A percentile compares a stretch with the other conserved stretches of the same genome.
These are phyloP conservation scores for Phytophthora ramorum DNA, from an alignment of 352 stramenopile genomes.

Conservation along the genomic window DNA sequence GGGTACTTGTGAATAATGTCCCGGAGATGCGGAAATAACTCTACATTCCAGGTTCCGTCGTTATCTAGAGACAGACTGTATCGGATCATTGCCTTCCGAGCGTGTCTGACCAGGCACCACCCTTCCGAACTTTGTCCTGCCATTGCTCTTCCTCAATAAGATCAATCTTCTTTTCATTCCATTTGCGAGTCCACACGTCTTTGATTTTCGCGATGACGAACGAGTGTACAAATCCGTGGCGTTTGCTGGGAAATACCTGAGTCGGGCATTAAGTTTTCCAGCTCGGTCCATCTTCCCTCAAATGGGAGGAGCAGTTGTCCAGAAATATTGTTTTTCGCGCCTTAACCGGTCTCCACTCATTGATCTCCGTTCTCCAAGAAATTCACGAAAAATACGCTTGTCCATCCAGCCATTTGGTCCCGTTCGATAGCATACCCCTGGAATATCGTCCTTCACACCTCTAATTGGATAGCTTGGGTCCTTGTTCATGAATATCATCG, in stretches of 20 bases:
- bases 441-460: background rate
- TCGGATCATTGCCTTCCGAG: slow-evolving; percentile 12
- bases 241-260: background rate
- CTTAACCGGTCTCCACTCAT: background rate
- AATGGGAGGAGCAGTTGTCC: slow-evolving; percentile 5
- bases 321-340: slow-evolving; percentile 6
- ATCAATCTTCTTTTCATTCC: slow-evolving; percentile 17
- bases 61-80: slow-evolving; percentile 2
- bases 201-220: slow-evolving; percentile 5
- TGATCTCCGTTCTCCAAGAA: background rate
- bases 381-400: background rate
- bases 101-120: background rate
- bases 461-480: background rate
- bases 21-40: background rate
- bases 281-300: background rate
- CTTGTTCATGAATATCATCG: background rate
- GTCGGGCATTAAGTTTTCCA: background rate
- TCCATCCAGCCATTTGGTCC: slow-evolving; percentile 3
- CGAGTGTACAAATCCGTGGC: slow-evolving; percentile 2
- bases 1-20: background rate
- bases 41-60: slow-evolving; percentile 2
- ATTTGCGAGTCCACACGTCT: background rate
- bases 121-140: slow-evolving; percentile 12
- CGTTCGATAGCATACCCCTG: background rate
- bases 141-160: slow-evolving; percentile 8